Evolutionary conservation across 1,284 basidiomycete species (phyloP).

Genomic region (Ustilago crameri): DNA sequence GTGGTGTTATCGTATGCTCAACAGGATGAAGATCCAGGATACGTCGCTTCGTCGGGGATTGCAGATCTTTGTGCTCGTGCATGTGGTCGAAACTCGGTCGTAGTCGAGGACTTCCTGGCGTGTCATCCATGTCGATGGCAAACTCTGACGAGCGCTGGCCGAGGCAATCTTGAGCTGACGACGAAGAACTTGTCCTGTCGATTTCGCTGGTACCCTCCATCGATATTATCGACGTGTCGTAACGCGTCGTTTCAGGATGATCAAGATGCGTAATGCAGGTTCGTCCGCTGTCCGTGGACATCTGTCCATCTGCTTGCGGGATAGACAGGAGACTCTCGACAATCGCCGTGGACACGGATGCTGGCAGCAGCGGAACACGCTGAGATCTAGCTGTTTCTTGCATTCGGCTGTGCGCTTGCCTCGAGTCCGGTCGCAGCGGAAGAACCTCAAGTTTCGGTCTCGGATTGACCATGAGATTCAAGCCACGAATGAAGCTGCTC

Average conservation of each 20-base stretch:
- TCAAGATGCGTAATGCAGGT: constrained; percentile 8
- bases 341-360: constrained; percentile 2
- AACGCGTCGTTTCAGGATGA: background rate
- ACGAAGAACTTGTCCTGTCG: background rate
- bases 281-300: constrained; percentile 13
- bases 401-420: background rate
- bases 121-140: constrained; percentile 28
- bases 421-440: background rate
- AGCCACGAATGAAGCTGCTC: constrained; percentile 26
- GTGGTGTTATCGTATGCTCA: background rate
- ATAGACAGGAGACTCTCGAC: constrained; percentile 12
- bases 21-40: too few species aligned
- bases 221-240: background rate
- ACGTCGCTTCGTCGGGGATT: constrained; percentile 27
- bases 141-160: constrained; percentile 3
- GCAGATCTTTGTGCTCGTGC: constrained; percentile 9
- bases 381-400: background rate
- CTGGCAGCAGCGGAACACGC: background rate
- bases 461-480: constrained; percentile 39
- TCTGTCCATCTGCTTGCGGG: background rate
- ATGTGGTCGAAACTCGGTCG: background rate
- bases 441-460: constrained; percentile 44
- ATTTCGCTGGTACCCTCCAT: background rate
- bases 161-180: background rate
- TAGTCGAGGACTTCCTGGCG: constrained; percentile 22